A percentile compares a stretch with the other conserved stretches of the same genome.
Evolutionary conservation across 2,329 filamentous ascomycete species (phyloP).

Genomic region (Beauveria pseudobassiana): DNA sequence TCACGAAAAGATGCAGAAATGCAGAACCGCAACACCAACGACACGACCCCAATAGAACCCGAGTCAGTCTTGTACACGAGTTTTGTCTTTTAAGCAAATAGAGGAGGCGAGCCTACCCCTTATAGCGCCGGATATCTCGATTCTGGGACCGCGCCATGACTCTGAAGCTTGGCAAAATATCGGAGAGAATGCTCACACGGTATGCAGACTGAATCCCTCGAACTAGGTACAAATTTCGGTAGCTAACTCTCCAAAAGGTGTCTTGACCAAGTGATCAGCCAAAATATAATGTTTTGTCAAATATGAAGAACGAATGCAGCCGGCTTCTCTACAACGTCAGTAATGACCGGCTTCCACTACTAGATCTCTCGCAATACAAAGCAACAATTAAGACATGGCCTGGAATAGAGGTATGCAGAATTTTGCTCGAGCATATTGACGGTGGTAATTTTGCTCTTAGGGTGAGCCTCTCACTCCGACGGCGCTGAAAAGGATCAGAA

Average conservation of each 20-base stretch:
- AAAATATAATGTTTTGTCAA: neutral
- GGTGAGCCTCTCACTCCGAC: neutral
- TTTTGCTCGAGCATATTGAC: neutral
- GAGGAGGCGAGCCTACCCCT: neutral
- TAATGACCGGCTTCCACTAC: neutral
- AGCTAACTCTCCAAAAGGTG: neutral
- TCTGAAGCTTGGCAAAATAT: neutral
- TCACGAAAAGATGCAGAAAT: neutral
- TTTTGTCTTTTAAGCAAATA: neutral
- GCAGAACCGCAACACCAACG: neutral
- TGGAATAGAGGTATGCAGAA: neutral
- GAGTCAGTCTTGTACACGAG: neutral
- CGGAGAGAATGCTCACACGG: neutral
- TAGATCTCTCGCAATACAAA: neutral
- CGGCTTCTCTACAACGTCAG: neutral
- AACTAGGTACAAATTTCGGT: neutral
- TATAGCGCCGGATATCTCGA: neutral
- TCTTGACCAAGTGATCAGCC: neutral
- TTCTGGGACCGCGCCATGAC: neutral
- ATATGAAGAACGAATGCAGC: neutral
- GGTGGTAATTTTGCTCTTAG: neutral
- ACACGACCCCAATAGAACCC: neutral
- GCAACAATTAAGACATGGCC: neutral
- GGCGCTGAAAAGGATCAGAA: neutral
- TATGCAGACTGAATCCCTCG: neutral